A percentile compares a stretch with the other conserved stretches of the same genome.
These are phyloP conservation scores for Chrysosporium queenslandicum DNA, from an alignment of 2,329 filamentous ascomycete species.

Conservation along the genomic window DNA sequence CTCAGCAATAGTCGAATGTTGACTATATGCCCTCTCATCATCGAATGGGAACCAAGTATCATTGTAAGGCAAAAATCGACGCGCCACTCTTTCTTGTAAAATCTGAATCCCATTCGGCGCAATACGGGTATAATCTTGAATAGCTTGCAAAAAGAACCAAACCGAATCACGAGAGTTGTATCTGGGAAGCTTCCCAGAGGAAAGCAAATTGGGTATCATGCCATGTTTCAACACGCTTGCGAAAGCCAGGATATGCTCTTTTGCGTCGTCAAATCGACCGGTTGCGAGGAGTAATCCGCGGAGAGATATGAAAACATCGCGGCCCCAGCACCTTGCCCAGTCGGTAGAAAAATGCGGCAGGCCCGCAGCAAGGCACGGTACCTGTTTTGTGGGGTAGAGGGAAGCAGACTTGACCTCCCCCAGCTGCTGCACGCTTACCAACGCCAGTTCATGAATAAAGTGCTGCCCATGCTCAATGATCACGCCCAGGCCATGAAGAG, in stretches of 20 bases:
- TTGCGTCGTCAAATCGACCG: slow-evolving; percentile 76
- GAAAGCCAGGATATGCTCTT: slow-evolving; percentile 89
- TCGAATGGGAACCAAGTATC: slow-evolving; percentile 84
- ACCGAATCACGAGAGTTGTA: slow-evolving; percentile 96
- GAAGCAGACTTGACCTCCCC: slow-evolving; percentile 85
- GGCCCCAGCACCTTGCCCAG: slow-evolving; percentile 95
- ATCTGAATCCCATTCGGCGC: slow-evolving; percentile 66
- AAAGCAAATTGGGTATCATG: slow-evolving; percentile 91
- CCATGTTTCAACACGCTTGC: slow-evolving; percentile 94
- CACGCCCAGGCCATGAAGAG: slow-evolving; percentile 65
- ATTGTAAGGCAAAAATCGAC: slow-evolving; percentile 88
- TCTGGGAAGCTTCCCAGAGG: slow-evolving; percentile 71
- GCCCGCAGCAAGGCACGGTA: slow-evolving; percentile 82
- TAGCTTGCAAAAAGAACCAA: slow-evolving; percentile 95
- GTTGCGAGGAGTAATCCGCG: slow-evolving; percentile 87
- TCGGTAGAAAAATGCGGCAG: slow-evolving; percentile 87
- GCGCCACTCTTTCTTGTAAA: slow-evolving; percentile 64
- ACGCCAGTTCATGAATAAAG: slow-evolving; percentile 77
- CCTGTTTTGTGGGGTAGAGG: slow-evolving; percentile 71
- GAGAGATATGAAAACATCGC: slow-evolving; percentile 92
- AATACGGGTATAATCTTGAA: slow-evolving; percentile 82
- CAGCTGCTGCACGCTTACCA: slow-evolving; percentile 87
- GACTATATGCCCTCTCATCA: slow-evolving; percentile 76
- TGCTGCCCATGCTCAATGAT: slow-evolving; percentile 72
- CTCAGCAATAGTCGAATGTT: slow-evolving; percentile 72